Evolutionary conservation across 2,329 filamentous ascomycete genomes (phyloP).

Genomic region (Didymella keratinophila): DNA sequence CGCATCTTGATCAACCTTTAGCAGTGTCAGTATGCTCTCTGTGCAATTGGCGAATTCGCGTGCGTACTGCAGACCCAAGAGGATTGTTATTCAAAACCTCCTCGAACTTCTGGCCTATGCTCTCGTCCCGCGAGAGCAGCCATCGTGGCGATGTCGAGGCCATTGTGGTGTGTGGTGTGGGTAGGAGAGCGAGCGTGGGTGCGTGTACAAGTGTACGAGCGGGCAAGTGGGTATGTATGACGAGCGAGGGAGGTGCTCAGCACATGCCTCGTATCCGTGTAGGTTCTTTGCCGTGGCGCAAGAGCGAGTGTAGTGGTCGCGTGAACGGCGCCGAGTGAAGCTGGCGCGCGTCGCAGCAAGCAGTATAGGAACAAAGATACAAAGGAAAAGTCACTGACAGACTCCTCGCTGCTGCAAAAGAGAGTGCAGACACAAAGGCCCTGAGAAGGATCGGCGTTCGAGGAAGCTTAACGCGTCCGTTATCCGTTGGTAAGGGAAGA

Average conservation of each 20-base stretch:
- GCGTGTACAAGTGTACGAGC: background rate
- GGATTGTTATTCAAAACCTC: constrained; percentile 42
- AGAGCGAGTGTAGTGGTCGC: background rate
- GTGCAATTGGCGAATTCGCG: background rate
- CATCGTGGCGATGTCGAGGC: constrained; percentile 22
- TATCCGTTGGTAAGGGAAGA: constrained; percentile 17
- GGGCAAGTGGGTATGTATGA: constrained; percentile 20
- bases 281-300: constrained; percentile 1
- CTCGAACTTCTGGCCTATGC: constrained; percentile 42
- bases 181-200: constrained; percentile 16
- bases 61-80: constrained; percentile 35
- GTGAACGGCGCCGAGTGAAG: background rate
- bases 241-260: constrained; percentile 25
- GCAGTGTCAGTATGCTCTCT: constrained; percentile 23
- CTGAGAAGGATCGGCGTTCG: constrained; percentile 17
- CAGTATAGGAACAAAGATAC: constrained; percentile 1
- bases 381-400: constrained; percentile 1
- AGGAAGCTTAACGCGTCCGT: constrained; percentile 21
- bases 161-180: constrained; percentile 30
- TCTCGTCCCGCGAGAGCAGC: constrained; percentile 41
- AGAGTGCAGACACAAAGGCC: constrained; percentile 4
- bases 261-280: constrained; percentile 17
- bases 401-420: constrained; percentile 7
- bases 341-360: constrained; percentile 10
- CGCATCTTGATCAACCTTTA: constrained; percentile 65